Evolutionary conservation across 352 stramenopile species (phyloP).

Genomic region (Phytophthora palmivora): DNA sequence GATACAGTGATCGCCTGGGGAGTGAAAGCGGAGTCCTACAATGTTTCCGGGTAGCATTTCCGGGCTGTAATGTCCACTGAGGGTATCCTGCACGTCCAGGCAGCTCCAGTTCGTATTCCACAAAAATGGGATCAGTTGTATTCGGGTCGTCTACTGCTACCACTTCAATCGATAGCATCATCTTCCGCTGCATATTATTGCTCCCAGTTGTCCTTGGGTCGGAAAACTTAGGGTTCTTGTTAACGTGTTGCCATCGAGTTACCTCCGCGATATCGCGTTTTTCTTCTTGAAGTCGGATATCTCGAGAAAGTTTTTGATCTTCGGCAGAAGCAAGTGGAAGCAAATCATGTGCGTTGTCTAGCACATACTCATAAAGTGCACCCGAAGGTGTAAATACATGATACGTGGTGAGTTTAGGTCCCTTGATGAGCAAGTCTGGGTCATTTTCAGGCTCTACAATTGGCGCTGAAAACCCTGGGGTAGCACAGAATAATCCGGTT

Average conservation of each 20-base stretch:
- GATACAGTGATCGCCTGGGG: constrained; percentile 22
- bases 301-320: constrained; percentile 47
- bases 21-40: constrained; percentile 32
- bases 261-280: constrained; percentile 37
- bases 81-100: constrained; percentile 2
- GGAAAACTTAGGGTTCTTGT: constrained; percentile 5
- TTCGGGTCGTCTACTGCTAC: constrained; percentile 34
- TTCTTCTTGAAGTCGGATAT: constrained; percentile 58
- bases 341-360: constrained; percentile 69
- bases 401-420: constrained; percentile 58
- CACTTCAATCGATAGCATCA: constrained; percentile 40
- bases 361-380: constrained; percentile 60
- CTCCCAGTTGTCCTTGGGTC: background rate
- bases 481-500: constrained; percentile 57
- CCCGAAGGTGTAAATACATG: constrained; percentile 37
- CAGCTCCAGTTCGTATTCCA: constrained; percentile 39
- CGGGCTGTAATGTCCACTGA: constrained; percentile 31
- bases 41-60: constrained; percentile 3
- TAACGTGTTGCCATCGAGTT: constrained; percentile 39
- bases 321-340: constrained; percentile 43
- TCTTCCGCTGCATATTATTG: background rate
- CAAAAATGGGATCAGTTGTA: constrained; percentile 31
- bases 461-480: constrained; percentile 60
- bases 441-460: constrained; percentile 45
- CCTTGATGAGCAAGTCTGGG: constrained; percentile 39